These are phyloP conservation scores for Saccharomyces hybrid DNA, from an alignment of 1,139 yeast genomes.

Conservation along the genomic window DNA sequence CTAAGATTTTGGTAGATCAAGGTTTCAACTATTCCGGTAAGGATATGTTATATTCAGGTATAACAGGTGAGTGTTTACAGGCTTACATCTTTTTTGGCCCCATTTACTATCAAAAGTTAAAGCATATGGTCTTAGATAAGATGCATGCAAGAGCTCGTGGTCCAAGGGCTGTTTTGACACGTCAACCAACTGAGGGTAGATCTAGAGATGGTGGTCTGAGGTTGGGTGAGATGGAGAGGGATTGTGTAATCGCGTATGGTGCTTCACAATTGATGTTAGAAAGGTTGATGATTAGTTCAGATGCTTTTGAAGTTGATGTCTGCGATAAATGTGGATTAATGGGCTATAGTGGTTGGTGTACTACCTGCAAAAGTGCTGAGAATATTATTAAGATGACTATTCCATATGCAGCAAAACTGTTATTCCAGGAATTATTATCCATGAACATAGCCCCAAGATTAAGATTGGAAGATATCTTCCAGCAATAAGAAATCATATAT, in stretches of 20 bases:
- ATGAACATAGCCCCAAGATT: slow-evolving; percentile 98
- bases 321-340: slow-evolving; percentile 94
- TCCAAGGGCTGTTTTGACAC: slow-evolving; percentile 93
- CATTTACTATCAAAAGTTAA: slow-evolving; percentile 91
- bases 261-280: slow-evolving; percentile 92
- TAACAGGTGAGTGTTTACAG: slow-evolving; percentile 93
- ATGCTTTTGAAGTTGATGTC: slow-evolving; percentile 93
- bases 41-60: slow-evolving; percentile 96
- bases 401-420: slow-evolving; percentile 93
- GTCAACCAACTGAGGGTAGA: slow-evolving; percentile 99
- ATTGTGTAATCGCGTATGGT: slow-evolving; percentile 98
- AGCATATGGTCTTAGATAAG: slow-evolving; percentile 98
- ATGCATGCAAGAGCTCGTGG: slow-evolving; percentile 99
- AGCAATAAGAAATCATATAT: slow-evolving; percentile 6
- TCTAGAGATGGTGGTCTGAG: slow-evolving; percentile 98
- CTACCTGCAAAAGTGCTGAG: slow-evolving; percentile 85
- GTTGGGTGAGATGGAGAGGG: slow-evolving; percentile 99
- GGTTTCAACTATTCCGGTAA: slow-evolving; percentile 95
- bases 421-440: slow-evolving; percentile 91
- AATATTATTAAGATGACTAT: slow-evolving; percentile 87
- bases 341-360: slow-evolving; percentile 98
- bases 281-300: slow-evolving; percentile 93
- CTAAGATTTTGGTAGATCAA: slow-evolving; percentile 79
- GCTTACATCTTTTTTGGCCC: slow-evolving; percentile 99
- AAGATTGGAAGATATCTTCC: slow-evolving; percentile 76